Base-by-base conservation (phyloP, 257 asterid genomes). In the Przewalskia tangutica region DNA sequence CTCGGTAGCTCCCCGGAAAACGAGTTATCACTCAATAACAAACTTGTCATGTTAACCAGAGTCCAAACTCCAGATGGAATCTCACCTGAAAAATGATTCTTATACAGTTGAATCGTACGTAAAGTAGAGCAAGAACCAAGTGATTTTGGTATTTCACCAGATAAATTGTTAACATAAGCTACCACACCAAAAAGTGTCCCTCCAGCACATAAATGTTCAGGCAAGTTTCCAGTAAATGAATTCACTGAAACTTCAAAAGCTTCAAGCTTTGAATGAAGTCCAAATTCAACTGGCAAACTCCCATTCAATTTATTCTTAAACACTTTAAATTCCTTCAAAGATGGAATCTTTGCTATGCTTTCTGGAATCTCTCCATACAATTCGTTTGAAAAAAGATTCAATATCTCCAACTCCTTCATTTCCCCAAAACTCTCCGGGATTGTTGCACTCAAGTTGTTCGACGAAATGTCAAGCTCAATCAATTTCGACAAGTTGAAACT, bases 341-440 rank as follows among this genome's bases (percentile, higher is more conserved):
- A 85, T 38, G 91, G 93, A 23, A 91, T 80, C 27, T 46, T 83
- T 76, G 95, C 97, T 16, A 95, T 85, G 70, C 90, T 85, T 78
- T 63, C 86, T 8, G 99, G 97, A 23, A 95, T 18, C 79, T 86
- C 90, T 10, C 97, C 99, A 7, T 60, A 44, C 64, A 95, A 83
- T 1, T 87, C 77, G 70, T 95, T 95, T 0, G 63, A 13, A 36
- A 38, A 91, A 62, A 94, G 77, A 87, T 83, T 82, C 84, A 95
- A 79, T 42, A 83, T 13, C 85, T 88, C 83, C 84, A 95, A 59
- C 0, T 88, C 87, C n/a, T 87, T 81, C 84, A 91, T 75, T 83
- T 91, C 91, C 13, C 94, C 97, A 48, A 94, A 38, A 82, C 88
- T 95, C 66, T 83, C 93, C 0, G 99, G 97, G 36, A 95, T 91